A percentile compares a stretch with the other conserved stretches of the same genome.
phyloP scores from a whole-genome alignment of 106 monocot species.

The Dioscorea dumetorum region DNA sequence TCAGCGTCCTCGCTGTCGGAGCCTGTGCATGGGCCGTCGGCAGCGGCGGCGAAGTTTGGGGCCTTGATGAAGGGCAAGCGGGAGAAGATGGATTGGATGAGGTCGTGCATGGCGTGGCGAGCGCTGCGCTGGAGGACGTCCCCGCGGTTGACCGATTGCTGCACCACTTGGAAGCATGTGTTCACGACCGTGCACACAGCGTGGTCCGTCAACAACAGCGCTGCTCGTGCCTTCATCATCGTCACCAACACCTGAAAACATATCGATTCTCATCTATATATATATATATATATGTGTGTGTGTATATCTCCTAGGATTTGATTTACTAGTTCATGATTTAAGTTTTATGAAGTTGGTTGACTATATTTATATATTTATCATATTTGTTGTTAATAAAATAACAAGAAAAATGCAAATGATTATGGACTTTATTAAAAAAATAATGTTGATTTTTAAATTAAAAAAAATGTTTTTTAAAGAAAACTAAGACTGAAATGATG shows the following conservation, averaged over 20 bases:
- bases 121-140: constrained; percentile 75
- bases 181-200: constrained; percentile 78
- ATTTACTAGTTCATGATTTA: too few relatives aligned
- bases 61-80: constrained; percentile 45
- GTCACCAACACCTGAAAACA: constrained; percentile 38
- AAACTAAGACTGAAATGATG: too few relatives aligned
- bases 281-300: too few relatives aligned
- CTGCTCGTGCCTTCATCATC: constrained; percentile 29
- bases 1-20: constrained; percentile 29
- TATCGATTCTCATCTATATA: background rate
- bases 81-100: constrained; percentile 64
- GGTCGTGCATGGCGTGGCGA: constrained; percentile 71
- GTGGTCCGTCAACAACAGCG: constrained; percentile 61
- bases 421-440: too few relatives aligned
- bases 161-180: constrained; percentile 83
- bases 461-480: too few relatives aligned
- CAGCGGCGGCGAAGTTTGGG: constrained; percentile 1
- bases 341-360: too few relatives aligned
- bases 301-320: too few relatives aligned
- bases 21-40: constrained; percentile 9
- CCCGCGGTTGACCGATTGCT: constrained; percentile 50
- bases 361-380: too few relatives aligned
- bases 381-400: too few relatives aligned
- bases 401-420: too few relatives aligned
- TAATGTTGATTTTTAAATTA: too few relatives aligned